Conservation (phyloP, 257 asterid species). For the Solanum stenotomum region DNA sequence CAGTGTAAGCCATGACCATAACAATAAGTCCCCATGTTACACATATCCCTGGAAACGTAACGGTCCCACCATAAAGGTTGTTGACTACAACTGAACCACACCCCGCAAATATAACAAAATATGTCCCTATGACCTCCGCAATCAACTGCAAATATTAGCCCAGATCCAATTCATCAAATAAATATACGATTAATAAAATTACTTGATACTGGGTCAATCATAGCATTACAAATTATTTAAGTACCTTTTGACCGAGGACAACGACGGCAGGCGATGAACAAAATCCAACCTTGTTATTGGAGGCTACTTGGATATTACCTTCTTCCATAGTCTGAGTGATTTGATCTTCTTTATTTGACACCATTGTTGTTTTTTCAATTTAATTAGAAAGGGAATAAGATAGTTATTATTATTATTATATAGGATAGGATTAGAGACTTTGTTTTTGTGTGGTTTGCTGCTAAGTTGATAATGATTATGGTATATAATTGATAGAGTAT, state of each 20-base stretch:
- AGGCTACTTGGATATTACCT: conserved; percentile 9
- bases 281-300: neutral
- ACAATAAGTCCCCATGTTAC: conserved; percentile 76
- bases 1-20: conserved; percentile 56
- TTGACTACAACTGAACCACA: conserved; percentile 64
- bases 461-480: neutral
- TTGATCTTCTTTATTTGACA: conserved; percentile 3
- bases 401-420: too few species aligned
- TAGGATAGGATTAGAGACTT: neutral
- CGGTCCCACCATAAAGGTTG: conserved; percentile 41
- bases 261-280: conserved; percentile 16
- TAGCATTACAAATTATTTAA: neutral
- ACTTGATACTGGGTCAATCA: neutral
- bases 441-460: neutral
- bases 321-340: conserved; percentile 35
- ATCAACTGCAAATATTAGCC: conserved; percentile 20
- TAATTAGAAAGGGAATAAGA: neutral
- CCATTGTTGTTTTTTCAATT: neutral
- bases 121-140: conserved; percentile 67
- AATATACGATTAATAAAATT: neutral
- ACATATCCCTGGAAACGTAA: conserved; percentile 65
- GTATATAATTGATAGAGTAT: neutral
- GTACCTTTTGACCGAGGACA: conserved; percentile 32
- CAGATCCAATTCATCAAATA: neutral
- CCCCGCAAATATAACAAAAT: conserved; percentile 56